Conservation (phyloP, 2,329 filamentous ascomycete species). For the Stemphylium vesicarium region DNA sequence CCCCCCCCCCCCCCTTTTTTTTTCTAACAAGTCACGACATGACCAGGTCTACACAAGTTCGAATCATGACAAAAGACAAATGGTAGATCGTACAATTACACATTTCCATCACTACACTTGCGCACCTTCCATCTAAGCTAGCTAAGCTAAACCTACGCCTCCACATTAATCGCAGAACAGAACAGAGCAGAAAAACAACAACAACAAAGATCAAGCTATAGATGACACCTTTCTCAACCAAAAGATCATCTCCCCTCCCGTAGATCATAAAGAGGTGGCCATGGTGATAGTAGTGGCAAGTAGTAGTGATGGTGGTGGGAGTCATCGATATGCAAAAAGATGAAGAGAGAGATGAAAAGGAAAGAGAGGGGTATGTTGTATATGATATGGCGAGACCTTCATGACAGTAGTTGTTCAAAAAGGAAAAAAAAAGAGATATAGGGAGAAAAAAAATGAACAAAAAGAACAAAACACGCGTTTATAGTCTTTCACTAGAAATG, state of each 20-base stretch:
- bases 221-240: not conserved
- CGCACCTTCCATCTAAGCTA: too few species aligned
- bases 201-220: not conserved
- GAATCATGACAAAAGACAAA: too few species aligned
- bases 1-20: too few species aligned
- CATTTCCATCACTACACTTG: not conserved
- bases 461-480: not conserved
- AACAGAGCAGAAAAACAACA: too few species aligned
- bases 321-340: constrained; percentile 2
- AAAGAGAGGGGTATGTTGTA: constrained; percentile 14
- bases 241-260: not conserved
- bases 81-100: constrained; percentile 1
- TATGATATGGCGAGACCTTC: not conserved
- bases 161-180: too few species aligned
- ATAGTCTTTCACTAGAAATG: not conserved
- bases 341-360: not conserved
- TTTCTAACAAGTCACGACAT: too few species aligned
- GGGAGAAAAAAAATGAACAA: not conserved
- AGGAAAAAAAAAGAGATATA: not conserved
- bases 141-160: too few species aligned
- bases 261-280: not conserved
- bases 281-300: too few species aligned
- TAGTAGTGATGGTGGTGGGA: too few species aligned
- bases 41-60: too few species aligned
- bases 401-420: not conserved